Percentiles rank a stretch among this genome's conserved stretches.
Conservation (phyloP, 345 rosid species). For the Hypericum androsaemum region DNA sequence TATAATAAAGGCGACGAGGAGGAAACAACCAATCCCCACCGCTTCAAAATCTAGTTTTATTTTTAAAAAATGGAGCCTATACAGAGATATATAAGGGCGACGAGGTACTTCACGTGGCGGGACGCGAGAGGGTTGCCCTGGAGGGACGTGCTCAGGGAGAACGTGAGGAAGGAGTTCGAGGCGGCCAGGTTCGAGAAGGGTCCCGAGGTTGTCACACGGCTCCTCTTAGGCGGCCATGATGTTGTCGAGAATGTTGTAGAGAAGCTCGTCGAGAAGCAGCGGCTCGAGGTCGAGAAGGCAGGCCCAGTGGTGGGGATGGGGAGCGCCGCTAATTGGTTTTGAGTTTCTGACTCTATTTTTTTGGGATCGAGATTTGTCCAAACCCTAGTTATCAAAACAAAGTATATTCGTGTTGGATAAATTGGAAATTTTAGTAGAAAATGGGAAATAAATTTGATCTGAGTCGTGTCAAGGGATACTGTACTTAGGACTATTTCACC, state of each 20-base stretch:
- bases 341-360: background rate
- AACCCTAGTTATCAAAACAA: too few species aligned
- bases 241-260: conserved; percentile 62
- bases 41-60: too few species aligned
- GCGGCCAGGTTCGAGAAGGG: conserved; percentile 75
- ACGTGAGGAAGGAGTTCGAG: conserved; percentile 77
- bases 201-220: conserved; percentile 62
- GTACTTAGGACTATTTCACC: too few species aligned
- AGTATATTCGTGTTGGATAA: too few species aligned
- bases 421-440: too few species aligned
- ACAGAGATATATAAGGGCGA: conserved; percentile 81
- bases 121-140: conserved; percentile 62
- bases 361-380: background rate
- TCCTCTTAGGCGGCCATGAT: conserved; percentile 74
- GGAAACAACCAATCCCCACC: too few species aligned
- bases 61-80: too few species aligned
- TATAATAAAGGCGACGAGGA: too few species aligned
- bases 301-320: conserved; percentile 16
- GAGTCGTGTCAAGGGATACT: too few species aligned
- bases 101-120: conserved; percentile 70
- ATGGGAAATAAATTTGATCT: too few species aligned
- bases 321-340: background rate
- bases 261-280: conserved; percentile 70
- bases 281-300: conserved; percentile 48
- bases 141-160: conserved; percentile 71